A percentile compares a stretch with the other conserved stretches of the same genome.
Evolutionary conservation across 345 rosid species (phyloP).

Genomic region (Eucalyptus dawsonii): DNA sequence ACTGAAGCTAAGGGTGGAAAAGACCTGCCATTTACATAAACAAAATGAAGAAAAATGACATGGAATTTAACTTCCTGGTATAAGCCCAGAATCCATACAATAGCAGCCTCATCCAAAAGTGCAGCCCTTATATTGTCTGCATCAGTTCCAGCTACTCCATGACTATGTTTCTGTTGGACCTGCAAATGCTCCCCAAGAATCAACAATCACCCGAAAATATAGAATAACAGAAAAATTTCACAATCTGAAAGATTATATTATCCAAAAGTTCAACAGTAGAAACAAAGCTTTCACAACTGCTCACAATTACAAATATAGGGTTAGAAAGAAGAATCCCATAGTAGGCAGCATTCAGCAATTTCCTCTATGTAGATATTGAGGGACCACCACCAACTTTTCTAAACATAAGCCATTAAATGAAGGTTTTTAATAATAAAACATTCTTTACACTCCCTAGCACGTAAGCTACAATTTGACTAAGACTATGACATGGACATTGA

Average conservation of each 20-base stretch:
- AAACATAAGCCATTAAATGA: neutral
- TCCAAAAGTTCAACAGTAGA: neutral
- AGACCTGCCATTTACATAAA: conserved; percentile 46
- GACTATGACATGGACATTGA: neutral
- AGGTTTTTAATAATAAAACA: neutral
- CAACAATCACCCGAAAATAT: neutral
- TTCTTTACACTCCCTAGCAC: neutral
- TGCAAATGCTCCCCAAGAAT: conserved; percentile 10
- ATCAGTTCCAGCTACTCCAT: conserved; percentile 58
- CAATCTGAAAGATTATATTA: neutral
- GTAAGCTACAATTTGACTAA: neutral
- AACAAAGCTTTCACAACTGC: neutral
- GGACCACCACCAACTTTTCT: neutral
- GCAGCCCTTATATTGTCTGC: conserved; percentile 61
- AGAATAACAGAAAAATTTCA: neutral
- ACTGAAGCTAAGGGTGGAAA: conserved; percentile 92
- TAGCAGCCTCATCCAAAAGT: conserved; percentile 78
- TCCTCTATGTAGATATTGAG: neutral
- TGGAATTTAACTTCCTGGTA: neutral
- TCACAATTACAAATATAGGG: neutral
- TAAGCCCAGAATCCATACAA: conserved; percentile 35
- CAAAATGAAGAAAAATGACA: neutral
- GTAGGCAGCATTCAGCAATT: neutral
- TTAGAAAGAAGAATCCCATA: neutral
- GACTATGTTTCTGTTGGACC: conserved; percentile 83